These are phyloP conservation scores for Fusarium tricinctum DNA, from an alignment of 2,329 filamentous ascomycete species.

Conservation along the genomic window DNA sequence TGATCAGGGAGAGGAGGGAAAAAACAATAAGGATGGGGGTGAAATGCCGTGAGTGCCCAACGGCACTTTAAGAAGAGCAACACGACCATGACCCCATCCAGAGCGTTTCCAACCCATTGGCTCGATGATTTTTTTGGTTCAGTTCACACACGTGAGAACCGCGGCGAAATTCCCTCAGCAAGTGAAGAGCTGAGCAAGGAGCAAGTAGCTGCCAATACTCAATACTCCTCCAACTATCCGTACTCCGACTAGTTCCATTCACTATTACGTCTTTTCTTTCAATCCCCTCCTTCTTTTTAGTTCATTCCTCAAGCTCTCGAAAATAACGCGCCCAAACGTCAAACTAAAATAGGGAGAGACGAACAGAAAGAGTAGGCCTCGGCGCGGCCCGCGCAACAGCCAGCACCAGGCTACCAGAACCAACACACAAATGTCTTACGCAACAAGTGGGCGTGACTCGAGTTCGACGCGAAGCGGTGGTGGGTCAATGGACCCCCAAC, in stretches of 20 bases:
- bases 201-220: not conserved
- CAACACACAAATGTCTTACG: slow-evolving; percentile 22
- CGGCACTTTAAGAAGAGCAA: slow-evolving; percentile 32
- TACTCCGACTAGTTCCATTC: not conserved
- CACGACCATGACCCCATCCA: slow-evolving; percentile 27
- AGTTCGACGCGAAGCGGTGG: slow-evolving; percentile 20
- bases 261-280: no score
- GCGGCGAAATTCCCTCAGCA: slow-evolving; percentile 10
- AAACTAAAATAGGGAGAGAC: slow-evolving; percentile 29
- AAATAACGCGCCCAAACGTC: slow-evolving; percentile 13
- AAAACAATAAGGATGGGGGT: slow-evolving; percentile 23
- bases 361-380: slow-evolving; percentile 25
- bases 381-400: slow-evolving; percentile 38
- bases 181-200: not conserved
- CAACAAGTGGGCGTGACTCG: slow-evolving; percentile 20
- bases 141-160: slow-evolving; percentile 12
- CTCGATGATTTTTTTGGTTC: slow-evolving; percentile 3
- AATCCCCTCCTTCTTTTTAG: slow-evolving; percentile 1
- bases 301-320: not conserved
- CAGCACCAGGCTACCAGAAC: no score
- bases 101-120: slow-evolving; percentile 18
- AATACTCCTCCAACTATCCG: not conserved
- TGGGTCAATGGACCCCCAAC: slow-evolving; percentile 17
- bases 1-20: not conserved
- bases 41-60: not conserved